Evolutionary conservation across 78 protist genomes (phyloP), one percentile per base, ranked within the genome.

Genomic region (Abeoforma whisleri): DNA sequence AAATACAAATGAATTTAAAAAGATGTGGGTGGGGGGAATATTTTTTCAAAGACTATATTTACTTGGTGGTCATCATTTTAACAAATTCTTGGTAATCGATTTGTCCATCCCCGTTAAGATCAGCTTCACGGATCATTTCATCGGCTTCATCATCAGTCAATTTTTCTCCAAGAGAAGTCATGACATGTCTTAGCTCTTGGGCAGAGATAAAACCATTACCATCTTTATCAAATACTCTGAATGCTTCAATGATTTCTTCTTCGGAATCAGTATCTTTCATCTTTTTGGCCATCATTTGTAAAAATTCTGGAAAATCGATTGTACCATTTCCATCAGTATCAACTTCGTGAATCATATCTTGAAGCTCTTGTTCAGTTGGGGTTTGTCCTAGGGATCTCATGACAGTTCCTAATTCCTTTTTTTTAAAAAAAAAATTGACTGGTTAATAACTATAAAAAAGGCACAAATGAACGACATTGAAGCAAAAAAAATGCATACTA

Each of bases 161-260:
- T 91, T 92, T 93, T 91, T 97, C 98, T n/a, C 91, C 91, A 68
- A 88, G 84, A 90, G 82, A 77, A 62, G 91, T 88, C 96, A 95
- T 91, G 38, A 94, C 93, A 87, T 95, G 97, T 1, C 98, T 87
- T 33, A 98, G 92, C 91, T 98, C 99, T 70, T 95, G 97, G 12
- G 99, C 98, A 1, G 93, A 84, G 92, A 98, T 96, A 92, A 77
- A 91, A n/a, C 99, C 99, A 82, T 95, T 92, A 79, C 95, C 95
- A 91, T 97, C 98, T 95, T 96, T 97, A 91, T 97, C 99, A 81
- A 97, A 96, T 32, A 97, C 99, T 81, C 91, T 89, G 97, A 99
- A 99, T 57, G 99, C 99, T 92, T 97, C 99, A 40, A 89, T 88
- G 76, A 98, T 92, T 91, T 96, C 99, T 87, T 96, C 99, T 90